Conservation (phyloP, 768 basidiomycete species). For the Coprinopsis sp. region DNA sequence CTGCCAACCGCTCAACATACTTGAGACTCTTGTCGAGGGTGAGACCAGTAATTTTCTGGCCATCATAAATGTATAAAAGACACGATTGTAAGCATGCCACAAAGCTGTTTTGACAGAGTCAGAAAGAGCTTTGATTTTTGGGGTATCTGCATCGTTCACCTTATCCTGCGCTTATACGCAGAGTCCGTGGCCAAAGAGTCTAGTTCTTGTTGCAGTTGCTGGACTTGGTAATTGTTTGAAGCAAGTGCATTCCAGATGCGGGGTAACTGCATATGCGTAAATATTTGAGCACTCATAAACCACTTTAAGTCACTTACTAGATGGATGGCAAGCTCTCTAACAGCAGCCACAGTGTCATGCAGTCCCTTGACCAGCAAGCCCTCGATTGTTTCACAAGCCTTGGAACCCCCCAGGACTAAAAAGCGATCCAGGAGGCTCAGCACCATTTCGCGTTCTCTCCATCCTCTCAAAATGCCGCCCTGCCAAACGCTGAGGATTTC, state of each 20-base stretch:
- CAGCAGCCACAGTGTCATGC: constrained; percentile 77
- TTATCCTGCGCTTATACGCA: constrained; percentile 61
- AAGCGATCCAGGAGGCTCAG: constrained; percentile 53
- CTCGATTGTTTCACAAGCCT: constrained; percentile 43
- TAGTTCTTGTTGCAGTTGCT: constrained; percentile 38
- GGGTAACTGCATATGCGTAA: constrained; percentile 38
- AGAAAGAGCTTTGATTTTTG: constrained; percentile 3
- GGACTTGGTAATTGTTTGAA: constrained; percentile 29
- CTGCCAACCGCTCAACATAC: constrained; percentile 49
- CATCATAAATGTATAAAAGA: constrained; percentile 28
- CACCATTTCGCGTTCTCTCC: constrained; percentile 78
- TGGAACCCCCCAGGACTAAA: constrained; percentile 31
- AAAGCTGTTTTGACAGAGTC: constrained; percentile 43
- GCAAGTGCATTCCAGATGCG: constrained; percentile 38
- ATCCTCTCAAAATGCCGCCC: constrained; percentile 53
- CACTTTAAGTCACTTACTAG: constrained; percentile 44
- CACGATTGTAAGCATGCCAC: constrained; percentile 70
- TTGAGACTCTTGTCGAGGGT: constrained; percentile 49
- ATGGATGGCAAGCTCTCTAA: constrained; percentile 69
- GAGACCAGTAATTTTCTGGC: constrained; percentile 31
- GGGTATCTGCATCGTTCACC: constrained; percentile 41
- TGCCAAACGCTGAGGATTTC: constrained; percentile 54
- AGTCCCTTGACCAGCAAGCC: constrained; percentile 57
- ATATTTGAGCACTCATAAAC: constrained; percentile 1
- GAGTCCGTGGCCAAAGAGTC: constrained; percentile 40